Percentiles rank a stretch among this genome's conserved stretches.
Evolutionary conservation across 129 eudicot genomes (phyloP).

Genomic region (Oenanthe sinensis): DNA sequence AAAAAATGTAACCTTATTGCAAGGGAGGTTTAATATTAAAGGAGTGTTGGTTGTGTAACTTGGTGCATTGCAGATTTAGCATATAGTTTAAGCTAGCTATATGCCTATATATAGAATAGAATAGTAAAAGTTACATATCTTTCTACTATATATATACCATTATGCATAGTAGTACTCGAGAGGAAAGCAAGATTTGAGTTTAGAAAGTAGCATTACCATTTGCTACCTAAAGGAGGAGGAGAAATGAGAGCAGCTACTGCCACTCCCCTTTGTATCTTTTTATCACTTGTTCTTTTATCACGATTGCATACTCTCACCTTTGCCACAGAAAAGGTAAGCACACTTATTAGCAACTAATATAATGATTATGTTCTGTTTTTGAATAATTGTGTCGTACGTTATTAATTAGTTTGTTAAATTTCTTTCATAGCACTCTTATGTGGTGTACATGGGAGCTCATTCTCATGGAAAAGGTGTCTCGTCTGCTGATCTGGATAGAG

Average conservation of each 20-base stretch:
- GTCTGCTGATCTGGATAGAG: conserved; percentile 44
- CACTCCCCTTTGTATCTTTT: conserved; percentile 38
- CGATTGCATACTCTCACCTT: conserved; percentile 53
- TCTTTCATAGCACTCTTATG: conserved; percentile 42
- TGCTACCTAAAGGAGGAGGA: conserved; percentile 1
- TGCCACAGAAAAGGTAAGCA: conserved; percentile 68
- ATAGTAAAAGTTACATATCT: conserved; percentile 7
- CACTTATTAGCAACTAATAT: neutral
- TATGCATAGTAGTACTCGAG: neutral
- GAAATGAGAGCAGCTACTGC: conserved; percentile 37
- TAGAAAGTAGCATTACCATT: neutral
- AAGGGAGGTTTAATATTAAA: neutral
- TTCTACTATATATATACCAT: neutral
- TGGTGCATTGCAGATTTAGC: conserved; percentile 1
- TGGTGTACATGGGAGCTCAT: conserved; percentile 86
- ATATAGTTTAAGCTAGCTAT: neutral
- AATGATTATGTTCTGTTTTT: conserved; percentile 5
- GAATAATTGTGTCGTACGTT: neutral
- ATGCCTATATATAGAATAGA: neutral
- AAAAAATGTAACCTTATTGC: no score
- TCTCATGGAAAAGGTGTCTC: conserved; percentile 42
- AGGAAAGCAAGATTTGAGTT: neutral
- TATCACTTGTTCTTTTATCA: conserved; percentile 35
- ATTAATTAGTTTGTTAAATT: neutral
- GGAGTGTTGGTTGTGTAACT: neutral